Conservation (phyloP, 768 basidiomycete species). For the Auricularia sp. region DNA sequence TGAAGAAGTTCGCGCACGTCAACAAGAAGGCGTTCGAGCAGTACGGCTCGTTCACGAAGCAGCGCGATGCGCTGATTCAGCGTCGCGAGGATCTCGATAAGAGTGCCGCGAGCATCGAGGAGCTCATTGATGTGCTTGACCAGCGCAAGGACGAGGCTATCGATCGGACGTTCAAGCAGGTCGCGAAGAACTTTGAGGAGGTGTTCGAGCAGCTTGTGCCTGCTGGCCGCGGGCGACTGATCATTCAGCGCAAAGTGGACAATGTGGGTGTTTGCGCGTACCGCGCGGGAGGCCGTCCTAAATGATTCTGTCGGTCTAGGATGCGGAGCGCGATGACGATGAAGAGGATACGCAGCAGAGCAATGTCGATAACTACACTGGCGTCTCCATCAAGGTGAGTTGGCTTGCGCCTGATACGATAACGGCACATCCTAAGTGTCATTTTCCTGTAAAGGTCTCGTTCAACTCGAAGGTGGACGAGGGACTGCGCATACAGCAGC, state of each 20-base stretch:
- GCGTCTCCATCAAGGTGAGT: slow-evolving; percentile 83
- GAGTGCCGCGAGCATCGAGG: slow-evolving; percentile 81
- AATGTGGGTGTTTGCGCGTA: slow-evolving; percentile 38
- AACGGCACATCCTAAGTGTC: neutral
- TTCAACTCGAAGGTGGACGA: slow-evolving; percentile 99
- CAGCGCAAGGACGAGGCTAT: slow-evolving; percentile 98
- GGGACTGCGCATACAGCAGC: slow-evolving; percentile 88
- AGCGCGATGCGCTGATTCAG: slow-evolving; percentile 79
- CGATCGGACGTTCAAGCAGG: slow-evolving; percentile 96
- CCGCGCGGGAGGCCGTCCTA: neutral
- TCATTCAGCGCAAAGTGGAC: slow-evolving; percentile 87
- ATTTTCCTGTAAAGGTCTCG: too few species aligned
- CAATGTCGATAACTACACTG: slow-evolving; percentile 87
- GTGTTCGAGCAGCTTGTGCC: slow-evolving; percentile 96
- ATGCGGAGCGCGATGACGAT: slow-evolving; percentile 66
- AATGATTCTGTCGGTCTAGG: slow-evolving; percentile 27
- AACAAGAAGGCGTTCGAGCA: slow-evolving; percentile 99
- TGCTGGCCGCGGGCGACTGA: slow-evolving; percentile 79
- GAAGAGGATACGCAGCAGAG: slow-evolving; percentile 63
- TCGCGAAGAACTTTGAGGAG: slow-evolving; percentile 92
- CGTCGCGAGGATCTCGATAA: slow-evolving; percentile 87
- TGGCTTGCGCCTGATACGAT: neutral
- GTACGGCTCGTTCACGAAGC: slow-evolving; percentile 95
- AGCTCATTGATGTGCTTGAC: slow-evolving; percentile 87
- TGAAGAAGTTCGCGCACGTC: slow-evolving; percentile 96